Evolutionary conservation across 306 rosid species (phyloP).

Genomic region (Trichosanthes cucumerina): DNA sequence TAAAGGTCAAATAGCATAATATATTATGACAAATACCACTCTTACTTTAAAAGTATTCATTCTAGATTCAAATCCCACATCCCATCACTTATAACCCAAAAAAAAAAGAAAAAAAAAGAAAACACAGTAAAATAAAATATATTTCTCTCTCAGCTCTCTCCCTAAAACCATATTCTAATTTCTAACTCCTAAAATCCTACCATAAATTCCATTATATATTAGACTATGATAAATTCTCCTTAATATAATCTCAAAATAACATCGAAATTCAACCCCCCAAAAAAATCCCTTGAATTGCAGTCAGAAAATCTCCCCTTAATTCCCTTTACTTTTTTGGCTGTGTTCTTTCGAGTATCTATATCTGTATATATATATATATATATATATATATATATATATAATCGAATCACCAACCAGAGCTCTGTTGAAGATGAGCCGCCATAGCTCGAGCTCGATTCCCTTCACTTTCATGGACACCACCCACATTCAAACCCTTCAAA

Average conservation of each 20-base stretch:
- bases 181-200: background rate
- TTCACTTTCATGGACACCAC: slow-evolving; percentile 21
- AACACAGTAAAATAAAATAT: too few relatives aligned
- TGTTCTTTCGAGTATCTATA: background rate
- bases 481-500: slow-evolving; percentile 17
- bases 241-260: background rate
- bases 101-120: too few relatives aligned
- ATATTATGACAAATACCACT: background rate
- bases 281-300: background rate
- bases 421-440: slow-evolving; percentile 39
- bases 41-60: background rate
- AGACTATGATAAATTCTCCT: background rate
- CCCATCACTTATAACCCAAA: background rate
- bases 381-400: background rate
- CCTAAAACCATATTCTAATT: background rate
- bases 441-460: slow-evolving; percentile 31
- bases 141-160: background rate
- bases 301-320: background rate
- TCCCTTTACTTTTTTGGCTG: background rate
- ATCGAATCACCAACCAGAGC: slow-evolving; percentile 43
- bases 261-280: background rate
- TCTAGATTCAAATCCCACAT: background rate
- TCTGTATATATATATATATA: too few relatives aligned
- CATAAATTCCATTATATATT: background rate
- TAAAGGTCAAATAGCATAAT: background rate